Percentiles rank a stretch among this genome's conserved stretches.
Conservation (phyloP, 805 yeast genomes). For the Schwanniomyces yamadae region DNA sequence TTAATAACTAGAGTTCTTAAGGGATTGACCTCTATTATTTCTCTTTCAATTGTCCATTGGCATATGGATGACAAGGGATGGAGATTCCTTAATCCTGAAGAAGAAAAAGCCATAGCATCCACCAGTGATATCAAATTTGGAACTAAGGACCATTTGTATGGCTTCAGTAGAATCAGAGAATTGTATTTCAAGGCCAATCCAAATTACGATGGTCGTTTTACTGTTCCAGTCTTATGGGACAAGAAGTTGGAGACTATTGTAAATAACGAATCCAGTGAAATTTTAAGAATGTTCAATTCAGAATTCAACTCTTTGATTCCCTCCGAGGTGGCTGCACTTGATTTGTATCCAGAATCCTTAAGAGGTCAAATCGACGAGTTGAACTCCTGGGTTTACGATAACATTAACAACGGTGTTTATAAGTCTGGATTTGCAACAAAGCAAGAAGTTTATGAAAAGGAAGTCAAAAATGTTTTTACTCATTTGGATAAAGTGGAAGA, state of each 20-base stretch:
- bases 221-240: conserved; percentile 95
- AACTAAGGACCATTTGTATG: conserved; percentile 49
- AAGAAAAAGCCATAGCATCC: conserved; percentile 43
- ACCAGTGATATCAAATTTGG: conserved; percentile 51
- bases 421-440: conserved; percentile 86
- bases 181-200: conserved; percentile 75
- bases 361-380: conserved; percentile 65
- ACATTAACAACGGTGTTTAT: conserved; percentile 90
- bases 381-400: conserved; percentile 80
- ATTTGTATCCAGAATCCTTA: conserved; percentile 61
- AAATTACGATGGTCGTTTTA: conserved; percentile 75
- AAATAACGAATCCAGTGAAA: conserved; percentile 87
- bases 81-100: conserved; percentile 64
- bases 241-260: conserved; percentile 79
- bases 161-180: conserved; percentile 60
- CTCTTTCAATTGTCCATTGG: conserved; percentile 86
- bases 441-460: conserved; percentile 77
- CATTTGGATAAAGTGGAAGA: conserved; percentile 70
- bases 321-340: conserved; percentile 46
- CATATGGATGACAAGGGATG: conserved; percentile 85
- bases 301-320: conserved; percentile 65
- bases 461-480: conserved; percentile 60
- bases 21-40: conserved; percentile 59
- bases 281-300: conserved; percentile 77
- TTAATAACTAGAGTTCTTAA: conserved; percentile 71